phyloP scores from a whole-genome alignment of 2,329 filamentous ascomycete species.

The Cadophora luteo-olivacea region DNA sequence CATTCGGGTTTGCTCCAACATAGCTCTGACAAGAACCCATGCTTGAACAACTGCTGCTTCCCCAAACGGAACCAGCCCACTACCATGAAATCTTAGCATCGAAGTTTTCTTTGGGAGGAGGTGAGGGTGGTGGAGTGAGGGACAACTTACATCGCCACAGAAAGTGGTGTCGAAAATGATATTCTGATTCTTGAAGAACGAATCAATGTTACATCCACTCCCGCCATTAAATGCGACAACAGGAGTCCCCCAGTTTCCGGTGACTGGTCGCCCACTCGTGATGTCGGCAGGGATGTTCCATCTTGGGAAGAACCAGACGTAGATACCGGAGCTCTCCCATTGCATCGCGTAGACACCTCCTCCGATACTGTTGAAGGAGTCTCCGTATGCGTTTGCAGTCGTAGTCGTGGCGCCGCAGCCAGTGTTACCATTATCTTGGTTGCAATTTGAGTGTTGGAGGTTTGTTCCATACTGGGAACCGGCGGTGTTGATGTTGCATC shows the following conservation, averaged over 20 bases:
- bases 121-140: not conserved
- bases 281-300: conserved; percentile 70
- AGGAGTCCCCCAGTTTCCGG: conserved; percentile 71
- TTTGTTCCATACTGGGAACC: conserved; percentile 51
- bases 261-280: conserved; percentile 59
- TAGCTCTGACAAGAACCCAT: conserved; percentile 34
- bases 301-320: conserved; percentile 80
- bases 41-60: conserved; percentile 25
- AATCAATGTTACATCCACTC: conserved; percentile 66
- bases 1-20: conserved; percentile 37
- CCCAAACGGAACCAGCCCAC: conserved; percentile 39
- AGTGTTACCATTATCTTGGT: conserved; percentile 54
- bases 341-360: conserved; percentile 76
- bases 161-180: conserved; percentile 79
- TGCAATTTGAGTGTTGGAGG: conserved; percentile 49
- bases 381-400: conserved; percentile 60
- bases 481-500: conserved; percentile 51
- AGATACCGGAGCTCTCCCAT: conserved; percentile 73
- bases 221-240: conserved; percentile 71
- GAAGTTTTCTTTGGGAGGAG: not conserved
- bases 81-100: conserved; percentile 16
- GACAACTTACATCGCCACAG: conserved; percentile 63
- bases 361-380: conserved; percentile 68
- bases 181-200: conserved; percentile 70
- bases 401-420: conserved; percentile 46